Evolutionary conservation across 2,329 filamentous ascomycete genomes (phyloP).

Genomic region (Herpotrichia juniperi): DNA sequence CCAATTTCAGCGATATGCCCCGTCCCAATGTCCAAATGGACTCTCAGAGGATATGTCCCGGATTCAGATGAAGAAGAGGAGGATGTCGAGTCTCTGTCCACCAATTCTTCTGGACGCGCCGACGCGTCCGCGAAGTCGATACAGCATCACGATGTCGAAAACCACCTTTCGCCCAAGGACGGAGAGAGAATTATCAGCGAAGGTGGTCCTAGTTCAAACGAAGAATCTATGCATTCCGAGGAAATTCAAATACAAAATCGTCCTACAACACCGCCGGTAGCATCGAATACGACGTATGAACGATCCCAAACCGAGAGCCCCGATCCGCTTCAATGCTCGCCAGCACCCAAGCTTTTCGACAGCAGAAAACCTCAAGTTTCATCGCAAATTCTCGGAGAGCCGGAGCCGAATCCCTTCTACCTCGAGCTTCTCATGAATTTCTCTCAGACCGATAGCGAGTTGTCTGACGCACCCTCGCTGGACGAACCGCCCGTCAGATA

Average conservation of each 20-base stretch:
- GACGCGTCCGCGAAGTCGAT: background rate
- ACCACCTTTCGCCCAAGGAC: background rate
- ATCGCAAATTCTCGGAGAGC: slow-evolving; percentile 22
- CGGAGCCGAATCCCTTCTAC: slow-evolving; percentile 23
- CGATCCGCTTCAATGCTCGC: slow-evolving; percentile 34
- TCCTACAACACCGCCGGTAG: slow-evolving; percentile 27
- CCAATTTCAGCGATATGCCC: slow-evolving; percentile 38
- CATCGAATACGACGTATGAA: slow-evolving; percentile 14
- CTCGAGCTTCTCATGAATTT: slow-evolving; percentile 26
- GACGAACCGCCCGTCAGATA: slow-evolving; percentile 4
- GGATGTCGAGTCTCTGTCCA: slow-evolving; percentile 31
- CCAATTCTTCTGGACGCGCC: slow-evolving; percentile 9
- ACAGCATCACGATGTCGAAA: background rate
- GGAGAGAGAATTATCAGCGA: background rate
- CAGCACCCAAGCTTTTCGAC: background rate
- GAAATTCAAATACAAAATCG: slow-evolving; percentile 4
- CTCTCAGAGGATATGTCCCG: slow-evolving; percentile 55
- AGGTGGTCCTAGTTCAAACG: background rate
- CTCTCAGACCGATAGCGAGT: slow-evolving; percentile 27
- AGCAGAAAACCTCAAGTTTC: background rate
- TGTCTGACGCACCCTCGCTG: slow-evolving; percentile 16
- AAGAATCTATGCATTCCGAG: background rate
- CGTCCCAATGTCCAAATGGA: slow-evolving; percentile 56
- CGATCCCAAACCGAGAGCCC: slow-evolving; percentile 29
- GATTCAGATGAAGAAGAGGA: slow-evolving; percentile 59